Evolutionary conservation across 2,329 filamentous ascomycete genomes (phyloP).

Genomic region (Dendryphion nanum): DNA sequence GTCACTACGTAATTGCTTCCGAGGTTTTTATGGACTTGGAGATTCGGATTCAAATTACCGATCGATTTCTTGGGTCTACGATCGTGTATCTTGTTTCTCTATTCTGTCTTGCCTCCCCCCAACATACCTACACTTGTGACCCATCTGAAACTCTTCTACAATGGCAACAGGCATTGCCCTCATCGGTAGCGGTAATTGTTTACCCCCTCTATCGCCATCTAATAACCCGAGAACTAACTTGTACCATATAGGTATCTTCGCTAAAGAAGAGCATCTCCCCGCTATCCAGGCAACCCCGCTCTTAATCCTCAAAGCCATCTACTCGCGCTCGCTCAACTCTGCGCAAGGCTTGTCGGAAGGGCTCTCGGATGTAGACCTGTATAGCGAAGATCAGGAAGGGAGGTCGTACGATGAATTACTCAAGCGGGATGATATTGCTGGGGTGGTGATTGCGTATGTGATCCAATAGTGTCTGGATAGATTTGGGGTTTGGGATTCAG

Average conservation of each 20-base stretch:
- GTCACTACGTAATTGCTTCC: no score
- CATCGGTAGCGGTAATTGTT: slow-evolving; percentile 57
- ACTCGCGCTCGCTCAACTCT: slow-evolving; percentile 61
- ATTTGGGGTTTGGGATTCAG: no score
- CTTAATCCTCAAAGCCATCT: slow-evolving; percentile 63
- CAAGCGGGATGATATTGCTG: slow-evolving; percentile 53
- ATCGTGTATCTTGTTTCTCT: no score
- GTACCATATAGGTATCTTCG: slow-evolving; percentile 53
- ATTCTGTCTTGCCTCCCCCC: no score
- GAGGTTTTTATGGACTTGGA: no score
- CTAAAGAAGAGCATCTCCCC: slow-evolving; percentile 60
- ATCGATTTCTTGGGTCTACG: no score
- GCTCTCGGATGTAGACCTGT: slow-evolving; percentile 52
- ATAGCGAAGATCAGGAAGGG: slow-evolving; percentile 55
- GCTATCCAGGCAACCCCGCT: slow-evolving; percentile 55
- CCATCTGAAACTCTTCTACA: no score
- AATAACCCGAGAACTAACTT: no score
- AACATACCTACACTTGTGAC: no score
- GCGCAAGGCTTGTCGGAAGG: slow-evolving; percentile 42
- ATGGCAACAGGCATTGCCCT: slow-evolving; percentile 57
- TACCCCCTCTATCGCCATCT: no score
- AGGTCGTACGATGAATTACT: slow-evolving; percentile 54
- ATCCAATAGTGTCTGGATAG: no score
- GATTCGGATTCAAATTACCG: no score
- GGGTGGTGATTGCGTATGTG: slow-evolving; percentile 54